Conservation (phyloP, 331 rosid species). For the Spiraea crenata region DNA sequence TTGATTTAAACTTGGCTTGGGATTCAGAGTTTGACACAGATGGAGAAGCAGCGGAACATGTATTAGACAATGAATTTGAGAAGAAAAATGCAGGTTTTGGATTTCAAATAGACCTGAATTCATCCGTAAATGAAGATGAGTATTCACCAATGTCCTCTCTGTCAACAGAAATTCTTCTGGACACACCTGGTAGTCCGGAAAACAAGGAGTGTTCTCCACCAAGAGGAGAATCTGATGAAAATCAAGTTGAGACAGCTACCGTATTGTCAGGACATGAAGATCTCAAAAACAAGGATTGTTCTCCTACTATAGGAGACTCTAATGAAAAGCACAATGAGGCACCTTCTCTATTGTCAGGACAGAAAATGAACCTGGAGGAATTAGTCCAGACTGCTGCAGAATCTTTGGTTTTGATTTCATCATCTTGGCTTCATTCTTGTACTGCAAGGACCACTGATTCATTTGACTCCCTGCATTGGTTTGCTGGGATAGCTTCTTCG, state of each 20-base stretch:
- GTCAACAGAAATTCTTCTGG: constrained; percentile 42
- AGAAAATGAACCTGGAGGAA: constrained; percentile 41
- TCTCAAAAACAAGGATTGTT: background rate
- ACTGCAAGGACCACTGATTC: constrained; percentile 21
- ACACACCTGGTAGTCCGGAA: constrained; percentile 69
- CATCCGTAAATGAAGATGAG: constrained; percentile 43
- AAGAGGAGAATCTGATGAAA: constrained; percentile 24
- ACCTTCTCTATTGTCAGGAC: constrained; percentile 24
- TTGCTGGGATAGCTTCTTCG: constrained; percentile 63
- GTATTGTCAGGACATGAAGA: background rate
- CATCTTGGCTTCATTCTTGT: constrained; percentile 24
- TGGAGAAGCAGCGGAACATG: constrained; percentile 26
- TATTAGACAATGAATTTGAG: constrained; percentile 23
- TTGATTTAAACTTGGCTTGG: constrained; percentile 30
- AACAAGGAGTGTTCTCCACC: constrained; percentile 75
- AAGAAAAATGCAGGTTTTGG: constrained; percentile 27
- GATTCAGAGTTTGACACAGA: constrained; percentile 24
- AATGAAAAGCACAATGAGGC: constrained; percentile 43
- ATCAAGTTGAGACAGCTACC: constrained; percentile 5
- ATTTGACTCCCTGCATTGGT: constrained; percentile 60
- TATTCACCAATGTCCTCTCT: constrained; percentile 20
- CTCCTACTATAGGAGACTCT: constrained; percentile 17
- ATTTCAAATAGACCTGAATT: constrained; percentile 62
- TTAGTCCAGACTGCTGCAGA: constrained; percentile 55
- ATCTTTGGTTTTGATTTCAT: constrained; percentile 63